A percentile compares a stretch with the other conserved stretches of the same genome.
Conservation (phyloP, 192 early-diverging fungal species). For the Allomyces macrogynus region DNA sequence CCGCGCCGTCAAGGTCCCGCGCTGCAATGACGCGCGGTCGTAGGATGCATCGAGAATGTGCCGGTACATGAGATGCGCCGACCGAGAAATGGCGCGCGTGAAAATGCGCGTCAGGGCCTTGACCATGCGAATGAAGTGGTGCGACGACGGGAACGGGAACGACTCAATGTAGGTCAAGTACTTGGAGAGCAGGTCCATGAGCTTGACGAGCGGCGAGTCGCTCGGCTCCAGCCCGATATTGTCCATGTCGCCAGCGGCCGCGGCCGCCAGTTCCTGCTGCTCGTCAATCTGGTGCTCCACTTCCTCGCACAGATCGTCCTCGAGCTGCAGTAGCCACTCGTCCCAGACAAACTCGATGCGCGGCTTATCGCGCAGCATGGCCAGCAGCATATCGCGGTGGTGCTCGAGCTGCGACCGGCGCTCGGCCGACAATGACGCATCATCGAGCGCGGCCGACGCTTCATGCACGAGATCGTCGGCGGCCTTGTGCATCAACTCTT, state of each 20-base stretch:
- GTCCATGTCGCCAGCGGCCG: neutral
- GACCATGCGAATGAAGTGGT: neutral
- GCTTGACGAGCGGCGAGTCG: neutral
- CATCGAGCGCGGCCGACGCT: neutral
- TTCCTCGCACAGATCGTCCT: neutral
- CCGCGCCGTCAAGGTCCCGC: neutral
- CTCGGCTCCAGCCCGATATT: too few relatives aligned
- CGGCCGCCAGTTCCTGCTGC: neutral
- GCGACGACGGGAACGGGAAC: neutral
- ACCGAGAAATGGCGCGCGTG: neutral
- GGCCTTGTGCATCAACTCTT: neutral
- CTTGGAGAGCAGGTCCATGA: neutral
- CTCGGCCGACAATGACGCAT: neutral
- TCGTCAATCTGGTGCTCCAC: neutral
- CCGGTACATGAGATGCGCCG: neutral
- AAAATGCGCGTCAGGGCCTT: neutral
- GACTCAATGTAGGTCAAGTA: neutral
- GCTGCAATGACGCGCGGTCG: neutral
- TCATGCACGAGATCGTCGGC: neutral
- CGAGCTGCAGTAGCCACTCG: neutral
- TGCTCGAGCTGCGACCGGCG: neutral
- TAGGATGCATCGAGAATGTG: neutral
- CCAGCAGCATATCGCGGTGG: neutral
- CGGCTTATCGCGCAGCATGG: neutral
- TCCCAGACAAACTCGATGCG: neutral